Base-by-base conservation (phyloP, 352 stramenopile genomes). In the Thraustotheca clavata region DNA sequence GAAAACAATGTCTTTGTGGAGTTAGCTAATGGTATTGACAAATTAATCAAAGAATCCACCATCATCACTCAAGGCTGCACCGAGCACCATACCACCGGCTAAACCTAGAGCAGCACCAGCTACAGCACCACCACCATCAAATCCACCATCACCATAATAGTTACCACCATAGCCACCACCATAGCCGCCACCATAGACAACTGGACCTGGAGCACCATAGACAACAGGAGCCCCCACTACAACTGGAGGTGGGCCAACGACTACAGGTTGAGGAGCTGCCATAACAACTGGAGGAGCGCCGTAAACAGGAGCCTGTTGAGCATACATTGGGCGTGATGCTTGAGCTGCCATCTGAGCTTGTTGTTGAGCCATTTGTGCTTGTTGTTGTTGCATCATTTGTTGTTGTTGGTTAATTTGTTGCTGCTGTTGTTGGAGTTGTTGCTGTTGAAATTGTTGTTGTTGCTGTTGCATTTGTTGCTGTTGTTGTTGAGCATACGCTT, bases 41-140 rank as follows among this genome's bases (percentile, higher is more conserved):
- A 22, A 14, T 59, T 48, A 43, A 18, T 38, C 54, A 32, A 62
- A 62, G 38, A 62, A 62, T 24, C 54, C 57, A 20, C 55, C 55
- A 20, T 65, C 57, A 27, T 65, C 57, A 3, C 35, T 54, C 36
- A 65, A 57, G 7, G 48, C 43, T 68, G 89, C 83, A n/a, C 82
- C 84, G 0, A 94, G 73, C 29, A 94, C 54, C 67, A 90, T 69
- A 12, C 84, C 84, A 40, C 84, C 84, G 34, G 89, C 84, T 22
- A 89, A 74, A 24, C 84, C 84, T 50, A 94, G 73, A 9, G 82
- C 84, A 65, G 89, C 73, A 27, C 77, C 72, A 66, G 67, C 75
- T 57, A 70, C 72, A 33, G 71, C 69, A n/a, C 74, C 73, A 29
- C 59, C 61, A 2, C 71, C 71, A 26, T 60, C 66, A 20, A 41